phyloP scores from a whole-genome alignment of 2,329 filamentous ascomycete genomes.

The Verticillium dahliae region DNA sequence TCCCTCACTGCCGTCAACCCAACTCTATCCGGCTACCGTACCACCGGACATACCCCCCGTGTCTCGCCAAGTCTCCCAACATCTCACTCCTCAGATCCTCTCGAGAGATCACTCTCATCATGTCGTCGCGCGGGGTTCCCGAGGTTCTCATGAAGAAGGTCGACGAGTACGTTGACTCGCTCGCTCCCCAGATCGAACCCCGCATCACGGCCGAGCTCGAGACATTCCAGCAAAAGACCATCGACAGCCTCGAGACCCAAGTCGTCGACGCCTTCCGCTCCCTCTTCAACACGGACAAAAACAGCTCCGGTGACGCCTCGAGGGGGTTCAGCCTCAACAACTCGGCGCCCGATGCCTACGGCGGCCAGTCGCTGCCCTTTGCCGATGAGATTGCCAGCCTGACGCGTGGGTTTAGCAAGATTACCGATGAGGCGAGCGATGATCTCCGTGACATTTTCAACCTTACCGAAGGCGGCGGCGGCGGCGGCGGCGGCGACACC shows the following conservation, averaged over 20 bases:
- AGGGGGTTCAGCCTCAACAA: conserved; percentile 22
- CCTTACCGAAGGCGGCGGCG: conserved; percentile 26
- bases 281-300: conserved; percentile 30
- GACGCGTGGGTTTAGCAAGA: conserved; percentile 30
- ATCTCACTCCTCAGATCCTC: background rate
- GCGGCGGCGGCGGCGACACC: conserved; percentile 10
- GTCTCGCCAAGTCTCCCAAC: background rate
- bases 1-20: background rate
- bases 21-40: background rate
- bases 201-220: conserved; percentile 37
- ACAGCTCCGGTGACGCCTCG: conserved; percentile 9
- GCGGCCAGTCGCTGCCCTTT: conserved; percentile 33
- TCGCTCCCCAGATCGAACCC: conserved; percentile 37
- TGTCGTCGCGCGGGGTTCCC: conserved; percentile 31
- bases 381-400: conserved; percentile 36
- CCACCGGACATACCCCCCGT: background rate
- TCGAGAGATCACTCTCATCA: conserved; percentile 7
- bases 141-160: conserved; percentile 36
- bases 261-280: conserved; percentile 37
- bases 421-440: conserved; percentile 32
- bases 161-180: conserved; percentile 39
- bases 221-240: conserved; percentile 35
- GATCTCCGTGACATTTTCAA: conserved; percentile 37
- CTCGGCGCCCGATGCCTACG: conserved; percentile 31
- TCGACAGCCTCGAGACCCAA: conserved; percentile 36